A percentile compares a stretch with the other conserved stretches of the same genome.
Conservation (phyloP, 345 rosid genomes). For the Linum trigynum region DNA sequence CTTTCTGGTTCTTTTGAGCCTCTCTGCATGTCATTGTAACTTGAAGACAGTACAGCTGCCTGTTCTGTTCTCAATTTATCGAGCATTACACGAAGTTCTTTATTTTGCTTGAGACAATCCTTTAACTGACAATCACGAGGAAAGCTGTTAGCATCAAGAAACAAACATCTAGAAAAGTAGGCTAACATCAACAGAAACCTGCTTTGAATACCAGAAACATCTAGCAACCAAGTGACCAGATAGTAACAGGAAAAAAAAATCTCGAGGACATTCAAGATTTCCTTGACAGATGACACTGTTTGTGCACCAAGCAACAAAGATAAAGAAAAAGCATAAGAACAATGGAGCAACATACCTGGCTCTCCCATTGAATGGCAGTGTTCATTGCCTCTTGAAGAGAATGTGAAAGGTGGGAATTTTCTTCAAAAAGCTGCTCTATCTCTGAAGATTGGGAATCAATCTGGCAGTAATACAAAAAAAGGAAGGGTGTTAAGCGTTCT, state of each 20-base stretch:
- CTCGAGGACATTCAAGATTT: neutral
- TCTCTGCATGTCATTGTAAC: constrained; percentile 15
- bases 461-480: constrained; percentile 27
- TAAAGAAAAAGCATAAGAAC: no score
- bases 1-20: constrained; percentile 20
- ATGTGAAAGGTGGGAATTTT: constrained; percentile 57
- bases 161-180: neutral
- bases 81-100: constrained; percentile 62
- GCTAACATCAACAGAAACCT: neutral
- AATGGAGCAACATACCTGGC: constrained; percentile 29
- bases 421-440: constrained; percentile 90
- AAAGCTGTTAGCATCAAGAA: neutral
- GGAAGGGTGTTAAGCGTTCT: constrained; percentile 2
- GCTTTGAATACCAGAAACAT: neutral
- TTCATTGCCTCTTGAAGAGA: constrained; percentile 63
- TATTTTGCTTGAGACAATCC: constrained; percentile 77
- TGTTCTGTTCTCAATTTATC: constrained; percentile 73
- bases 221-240: neutral
- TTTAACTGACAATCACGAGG: constrained; percentile 45
- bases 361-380: constrained; percentile 73
- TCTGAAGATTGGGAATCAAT: constrained; percentile 94
- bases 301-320: neutral
- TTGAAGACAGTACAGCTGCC: constrained; percentile 24
- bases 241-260: neutral
- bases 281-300: constrained; percentile 8